phyloP scores from a whole-genome alignment of 805 yeast species.

The Lachancea quebecensis region DNA sequence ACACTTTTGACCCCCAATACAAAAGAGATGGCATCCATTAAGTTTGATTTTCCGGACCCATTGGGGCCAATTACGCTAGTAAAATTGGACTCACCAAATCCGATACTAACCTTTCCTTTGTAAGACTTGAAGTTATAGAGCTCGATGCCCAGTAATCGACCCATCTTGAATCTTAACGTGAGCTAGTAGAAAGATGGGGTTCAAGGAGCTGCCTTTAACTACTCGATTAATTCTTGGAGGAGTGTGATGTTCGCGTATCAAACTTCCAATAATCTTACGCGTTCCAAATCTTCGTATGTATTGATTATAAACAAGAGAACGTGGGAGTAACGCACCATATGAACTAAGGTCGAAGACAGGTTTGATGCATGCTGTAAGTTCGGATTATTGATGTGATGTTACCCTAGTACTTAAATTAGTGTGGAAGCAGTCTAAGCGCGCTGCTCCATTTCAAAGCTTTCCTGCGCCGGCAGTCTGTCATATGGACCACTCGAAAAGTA shows the following conservation, averaged over 20 bases:
- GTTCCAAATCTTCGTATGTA: too few relatives aligned
- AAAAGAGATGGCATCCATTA: slow-evolving; percentile 96
- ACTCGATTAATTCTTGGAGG: too few relatives aligned
- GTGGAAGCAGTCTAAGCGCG: neutral
- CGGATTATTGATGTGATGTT: too few relatives aligned
- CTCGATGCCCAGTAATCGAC: slow-evolving; percentile 71
- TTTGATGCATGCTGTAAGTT: too few relatives aligned
- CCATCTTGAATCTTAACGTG: slow-evolving; percentile 44
- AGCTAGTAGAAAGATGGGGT: too few relatives aligned
- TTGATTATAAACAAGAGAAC: too few relatives aligned
- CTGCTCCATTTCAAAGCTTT: slow-evolving; percentile 7
- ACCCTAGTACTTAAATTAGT: too few relatives aligned
- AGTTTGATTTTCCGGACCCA: slow-evolving; percentile 95
- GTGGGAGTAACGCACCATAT: too few relatives aligned
- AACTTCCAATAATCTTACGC: too few relatives aligned
- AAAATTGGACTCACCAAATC: slow-evolving; percentile 77
- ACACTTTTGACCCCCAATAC: slow-evolving; percentile 77
- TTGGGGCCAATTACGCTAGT: slow-evolving; percentile 97
- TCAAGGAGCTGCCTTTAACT: too few relatives aligned
- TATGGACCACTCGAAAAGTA: slow-evolving; percentile 1
- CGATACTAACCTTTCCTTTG: slow-evolving; percentile 64
- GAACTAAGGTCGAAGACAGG: too few relatives aligned
- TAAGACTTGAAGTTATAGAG: slow-evolving; percentile 88
- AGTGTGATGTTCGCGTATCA: too few relatives aligned
- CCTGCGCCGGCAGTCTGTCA: slow-evolving; percentile 5